Percentiles rank a stretch among this genome's conserved stretches.
Evolutionary conservation across 306 rosid genomes (phyloP).

Genomic region (Cicer judaicum): DNA sequence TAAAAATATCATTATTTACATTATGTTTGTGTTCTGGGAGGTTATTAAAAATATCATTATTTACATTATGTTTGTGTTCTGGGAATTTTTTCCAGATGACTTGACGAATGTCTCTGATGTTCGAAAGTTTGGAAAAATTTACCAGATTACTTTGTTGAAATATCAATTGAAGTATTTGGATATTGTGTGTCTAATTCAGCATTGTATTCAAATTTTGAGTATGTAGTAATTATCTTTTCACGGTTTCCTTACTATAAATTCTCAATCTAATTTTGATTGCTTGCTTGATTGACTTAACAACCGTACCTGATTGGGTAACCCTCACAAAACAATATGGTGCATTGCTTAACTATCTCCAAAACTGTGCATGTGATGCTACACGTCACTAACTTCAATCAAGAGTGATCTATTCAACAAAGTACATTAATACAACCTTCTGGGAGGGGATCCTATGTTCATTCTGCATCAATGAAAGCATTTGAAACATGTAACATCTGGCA

Average conservation of each 20-base stretch:
- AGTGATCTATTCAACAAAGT: background rate
- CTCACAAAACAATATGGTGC: background rate
- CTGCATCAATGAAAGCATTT: conserved; percentile 1
- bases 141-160: no score
- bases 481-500: background rate
- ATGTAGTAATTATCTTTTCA: background rate
- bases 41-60: no score
- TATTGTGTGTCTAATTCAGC: conserved; percentile 3
- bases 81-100: no score
- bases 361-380: background rate
- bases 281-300: background rate
- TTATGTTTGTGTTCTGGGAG: no score
- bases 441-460: background rate
- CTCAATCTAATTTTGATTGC: background rate
- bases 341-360: conserved; percentile 2
- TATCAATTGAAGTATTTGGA: background rate
- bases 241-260: background rate
- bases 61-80: no score
- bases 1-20: no score
- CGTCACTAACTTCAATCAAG: background rate
- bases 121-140: no score
- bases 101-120: no score
- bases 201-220: conserved; percentile 24
- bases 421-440: background rate
- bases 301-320: conserved; percentile 1